These are phyloP conservation scores for Chlorella variabilis DNA, from an alignment of 163 green algal species.

Conservation along the genomic window DNA sequence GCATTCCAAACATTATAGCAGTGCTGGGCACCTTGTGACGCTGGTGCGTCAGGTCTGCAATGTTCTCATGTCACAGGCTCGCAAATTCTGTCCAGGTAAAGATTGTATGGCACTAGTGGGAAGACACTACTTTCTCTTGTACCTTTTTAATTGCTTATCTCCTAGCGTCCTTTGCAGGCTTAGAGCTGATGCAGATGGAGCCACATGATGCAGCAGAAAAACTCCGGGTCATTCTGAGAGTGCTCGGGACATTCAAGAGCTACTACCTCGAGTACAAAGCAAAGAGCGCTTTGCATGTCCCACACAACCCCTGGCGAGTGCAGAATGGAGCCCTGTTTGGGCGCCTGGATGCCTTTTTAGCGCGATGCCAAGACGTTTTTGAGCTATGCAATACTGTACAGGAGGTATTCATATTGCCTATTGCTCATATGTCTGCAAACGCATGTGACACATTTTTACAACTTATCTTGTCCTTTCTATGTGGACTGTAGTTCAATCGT, in stretches of 20 bases:
- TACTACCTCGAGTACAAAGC: conserved; percentile 88
- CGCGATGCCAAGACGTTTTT: conserved; percentile 87
- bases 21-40: conserved; percentile 76
- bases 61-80: conserved; percentile 88
- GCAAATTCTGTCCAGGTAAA: conserved; percentile 71
- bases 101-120: too few relatives aligned
- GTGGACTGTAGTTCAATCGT: conserved; percentile 76
- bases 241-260: conserved; percentile 88
- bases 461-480: too few relatives aligned
- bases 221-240: conserved; percentile 79
- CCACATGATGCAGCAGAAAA: conserved; percentile 84
- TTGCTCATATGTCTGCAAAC: neutral
- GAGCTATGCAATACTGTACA: conserved; percentile 81
- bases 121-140: too few relatives aligned
- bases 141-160: too few relatives aligned
- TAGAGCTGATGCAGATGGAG: conserved; percentile 84
- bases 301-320: conserved; percentile 85
- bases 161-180: conserved; percentile 49
- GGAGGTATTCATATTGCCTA: conserved; percentile 38
- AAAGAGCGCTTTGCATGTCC: conserved; percentile 20
- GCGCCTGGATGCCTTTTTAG: conserved; percentile 84
- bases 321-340: conserved; percentile 83
- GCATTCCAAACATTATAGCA: conserved; percentile 85
- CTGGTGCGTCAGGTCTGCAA: conserved; percentile 91
- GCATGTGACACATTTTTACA: too few relatives aligned